Evolutionary conservation across 768 basidiomycete species (phyloP).

Genomic region (Antrodiella citrinella): DNA sequence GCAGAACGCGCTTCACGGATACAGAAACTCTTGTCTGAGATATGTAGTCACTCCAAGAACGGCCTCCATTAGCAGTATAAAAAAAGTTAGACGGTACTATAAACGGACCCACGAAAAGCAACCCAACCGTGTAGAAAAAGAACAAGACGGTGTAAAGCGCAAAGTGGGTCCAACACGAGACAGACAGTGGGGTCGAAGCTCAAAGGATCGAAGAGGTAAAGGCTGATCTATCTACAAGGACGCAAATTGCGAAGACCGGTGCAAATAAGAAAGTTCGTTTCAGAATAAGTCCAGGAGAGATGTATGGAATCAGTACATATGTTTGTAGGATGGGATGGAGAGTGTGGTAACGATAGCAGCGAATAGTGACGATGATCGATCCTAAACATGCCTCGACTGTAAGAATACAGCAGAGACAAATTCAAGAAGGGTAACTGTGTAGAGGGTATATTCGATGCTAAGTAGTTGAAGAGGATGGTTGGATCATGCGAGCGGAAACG

Average conservation of each 20-base stretch:
- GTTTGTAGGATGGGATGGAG: background rate
- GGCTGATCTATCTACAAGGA: background rate
- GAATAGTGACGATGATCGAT: background rate
- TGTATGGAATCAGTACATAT: background rate
- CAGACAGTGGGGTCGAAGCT: too few relatives aligned
- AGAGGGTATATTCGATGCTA: background rate
- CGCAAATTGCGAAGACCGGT: background rate
- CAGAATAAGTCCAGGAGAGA: background rate
- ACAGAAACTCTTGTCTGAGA: too few relatives aligned
- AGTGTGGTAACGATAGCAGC: background rate
- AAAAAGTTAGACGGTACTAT: background rate
- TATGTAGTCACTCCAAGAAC: too few relatives aligned
- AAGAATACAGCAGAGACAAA: too few relatives aligned
- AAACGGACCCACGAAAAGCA: background rate
- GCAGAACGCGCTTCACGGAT: too few relatives aligned
- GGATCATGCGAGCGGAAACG: background rate
- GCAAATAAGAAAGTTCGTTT: background rate
- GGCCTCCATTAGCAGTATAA: background rate
- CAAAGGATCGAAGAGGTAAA: background rate
- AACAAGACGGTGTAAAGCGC: background rate
- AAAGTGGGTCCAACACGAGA: too few relatives aligned
- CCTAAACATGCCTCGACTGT: too few relatives aligned
- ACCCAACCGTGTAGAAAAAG: background rate
- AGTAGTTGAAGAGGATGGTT: too few relatives aligned
- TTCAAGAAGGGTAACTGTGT: background rate